Percentiles rank a stretch among this genome's conserved stretches.
Conservation (phyloP, 176 grass and related monocot genomes). For the Juncus inflexus region DNA sequence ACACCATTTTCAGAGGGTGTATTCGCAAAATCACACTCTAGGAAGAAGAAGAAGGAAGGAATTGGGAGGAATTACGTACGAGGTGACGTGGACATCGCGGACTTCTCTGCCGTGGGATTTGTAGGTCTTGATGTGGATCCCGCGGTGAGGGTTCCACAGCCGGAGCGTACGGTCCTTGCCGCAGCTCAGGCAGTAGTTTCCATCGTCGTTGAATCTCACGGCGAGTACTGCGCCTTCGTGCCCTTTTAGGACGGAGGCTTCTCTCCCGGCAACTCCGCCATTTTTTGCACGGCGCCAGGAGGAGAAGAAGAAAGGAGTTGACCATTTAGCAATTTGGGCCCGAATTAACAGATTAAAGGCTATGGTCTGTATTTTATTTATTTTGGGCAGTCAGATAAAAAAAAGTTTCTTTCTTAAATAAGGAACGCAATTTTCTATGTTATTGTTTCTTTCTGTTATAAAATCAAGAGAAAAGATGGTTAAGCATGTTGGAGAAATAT, state of each 20-base stretch:
- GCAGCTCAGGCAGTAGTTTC: conserved; percentile 95
- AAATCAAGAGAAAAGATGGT: too few relatives aligned
- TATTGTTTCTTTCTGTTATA: too few relatives aligned
- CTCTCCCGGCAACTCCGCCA: conserved; percentile 45
- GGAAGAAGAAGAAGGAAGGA: conserved; percentile 11
- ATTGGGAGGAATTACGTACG: conserved; percentile 46
- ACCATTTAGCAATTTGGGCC: background rate
- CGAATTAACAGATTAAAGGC: too few relatives aligned
- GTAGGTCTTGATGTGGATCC: conserved; percentile 87
- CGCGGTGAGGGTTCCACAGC: conserved; percentile 89
- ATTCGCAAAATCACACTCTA: background rate
- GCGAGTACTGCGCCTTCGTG: conserved; percentile 89
- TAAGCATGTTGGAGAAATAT: too few relatives aligned
- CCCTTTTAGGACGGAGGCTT: conserved; percentile 47
- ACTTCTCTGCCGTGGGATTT: conserved; percentile 88
- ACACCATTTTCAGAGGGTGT: conserved; percentile 1
- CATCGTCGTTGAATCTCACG: conserved; percentile 83
- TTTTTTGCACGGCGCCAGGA: conserved; percentile 22
- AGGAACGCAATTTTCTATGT: too few relatives aligned
- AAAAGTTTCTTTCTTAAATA: too few relatives aligned
- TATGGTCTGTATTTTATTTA: too few relatives aligned
- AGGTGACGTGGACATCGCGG: conserved; percentile 82
- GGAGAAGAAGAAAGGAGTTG: background rate
- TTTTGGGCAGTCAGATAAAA: too few relatives aligned
- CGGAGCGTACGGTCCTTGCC: conserved; percentile 91